Conservation (phyloP, 2,329 filamentous ascomycete species). For the Trichoderma endophyticum region DNA sequence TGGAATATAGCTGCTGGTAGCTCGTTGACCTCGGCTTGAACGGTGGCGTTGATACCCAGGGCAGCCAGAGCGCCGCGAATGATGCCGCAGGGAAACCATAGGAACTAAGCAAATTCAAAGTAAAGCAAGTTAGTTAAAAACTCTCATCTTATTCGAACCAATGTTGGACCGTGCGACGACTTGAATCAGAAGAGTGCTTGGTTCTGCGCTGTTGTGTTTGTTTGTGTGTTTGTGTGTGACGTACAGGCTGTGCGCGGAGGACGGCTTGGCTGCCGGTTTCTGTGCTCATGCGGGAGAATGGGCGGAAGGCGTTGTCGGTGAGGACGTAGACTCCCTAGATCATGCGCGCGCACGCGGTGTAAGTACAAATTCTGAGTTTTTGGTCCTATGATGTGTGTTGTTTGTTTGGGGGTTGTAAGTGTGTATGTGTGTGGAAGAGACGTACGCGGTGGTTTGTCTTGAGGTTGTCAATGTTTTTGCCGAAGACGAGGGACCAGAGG, state of each 20-base stretch:
- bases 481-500: constrained; percentile 88
- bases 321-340: constrained; percentile 85
- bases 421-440: neutral
- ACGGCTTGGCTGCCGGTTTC: constrained; percentile 72
- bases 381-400: neutral
- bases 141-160: too few relatives aligned
- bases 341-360: too few relatives aligned
- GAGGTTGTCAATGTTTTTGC: constrained; percentile 96
- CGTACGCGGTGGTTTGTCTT: constrained; percentile 92
- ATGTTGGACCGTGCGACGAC: too few relatives aligned
- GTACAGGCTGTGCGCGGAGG: constrained; percentile 72
- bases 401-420: neutral
- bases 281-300: constrained; percentile 85
- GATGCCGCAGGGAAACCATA: constrained; percentile 93
- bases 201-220: neutral
- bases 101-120: constrained; percentile 59
- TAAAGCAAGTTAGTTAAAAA: constrained; percentile 17
- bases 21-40: constrained; percentile 85
- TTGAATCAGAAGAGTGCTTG: too few relatives aligned
- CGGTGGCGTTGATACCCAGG: constrained; percentile 84
- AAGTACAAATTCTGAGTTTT: too few relatives aligned
- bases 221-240: constrained; percentile 28
- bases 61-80: constrained; percentile 90
- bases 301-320: constrained; percentile 88
- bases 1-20: constrained; percentile 90